Evolutionary conservation across 2,329 filamentous ascomycete genomes (phyloP).

Genomic region (Periconia sp.): DNA sequence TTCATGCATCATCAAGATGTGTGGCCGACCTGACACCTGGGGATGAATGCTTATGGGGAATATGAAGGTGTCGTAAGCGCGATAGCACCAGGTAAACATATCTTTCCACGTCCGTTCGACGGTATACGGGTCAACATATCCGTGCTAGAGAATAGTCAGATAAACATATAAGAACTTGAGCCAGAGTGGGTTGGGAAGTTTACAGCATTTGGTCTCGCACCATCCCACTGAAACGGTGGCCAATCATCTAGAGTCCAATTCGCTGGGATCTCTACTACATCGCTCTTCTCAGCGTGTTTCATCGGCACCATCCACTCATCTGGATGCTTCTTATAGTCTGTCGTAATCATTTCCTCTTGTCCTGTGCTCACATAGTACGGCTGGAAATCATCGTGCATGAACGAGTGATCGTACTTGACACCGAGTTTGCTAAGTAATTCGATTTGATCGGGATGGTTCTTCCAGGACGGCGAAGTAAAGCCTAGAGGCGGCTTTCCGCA

Average conservation of each 20-base stretch:
- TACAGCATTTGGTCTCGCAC: constrained; percentile 16
- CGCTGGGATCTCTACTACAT: constrained; percentile 50
- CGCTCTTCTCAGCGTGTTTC: constrained; percentile 26
- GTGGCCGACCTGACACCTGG: constrained; percentile 51
- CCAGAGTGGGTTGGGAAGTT: not conserved
- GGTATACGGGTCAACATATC: constrained; percentile 45
- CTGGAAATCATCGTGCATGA: constrained; percentile 53
- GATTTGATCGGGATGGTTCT: constrained; percentile 41
- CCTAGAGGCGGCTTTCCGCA: constrained; percentile 45
- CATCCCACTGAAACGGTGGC: constrained; percentile 43
- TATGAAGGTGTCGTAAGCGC: constrained; percentile 51
- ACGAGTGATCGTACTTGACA: constrained; percentile 50
- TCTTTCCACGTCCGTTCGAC: constrained; percentile 50
- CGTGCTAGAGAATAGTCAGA: constrained; percentile 33
- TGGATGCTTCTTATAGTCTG: constrained; percentile 27
- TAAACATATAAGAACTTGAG: not conserved
- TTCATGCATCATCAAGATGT: constrained; percentile 52
- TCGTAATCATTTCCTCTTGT: constrained; percentile 28
- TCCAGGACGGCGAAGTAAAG: constrained; percentile 49
- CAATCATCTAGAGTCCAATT: constrained; percentile 53
- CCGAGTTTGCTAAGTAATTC: constrained; percentile 44
- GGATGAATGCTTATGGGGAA: constrained; percentile 49
- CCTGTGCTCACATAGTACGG: constrained; percentile 31
- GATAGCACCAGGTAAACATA: constrained; percentile 50
- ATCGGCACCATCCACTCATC: constrained; percentile 41